Evolutionary conservation across 2,329 filamentous ascomycete species (phyloP).

Genomic region (Fusarium graminum): DNA sequence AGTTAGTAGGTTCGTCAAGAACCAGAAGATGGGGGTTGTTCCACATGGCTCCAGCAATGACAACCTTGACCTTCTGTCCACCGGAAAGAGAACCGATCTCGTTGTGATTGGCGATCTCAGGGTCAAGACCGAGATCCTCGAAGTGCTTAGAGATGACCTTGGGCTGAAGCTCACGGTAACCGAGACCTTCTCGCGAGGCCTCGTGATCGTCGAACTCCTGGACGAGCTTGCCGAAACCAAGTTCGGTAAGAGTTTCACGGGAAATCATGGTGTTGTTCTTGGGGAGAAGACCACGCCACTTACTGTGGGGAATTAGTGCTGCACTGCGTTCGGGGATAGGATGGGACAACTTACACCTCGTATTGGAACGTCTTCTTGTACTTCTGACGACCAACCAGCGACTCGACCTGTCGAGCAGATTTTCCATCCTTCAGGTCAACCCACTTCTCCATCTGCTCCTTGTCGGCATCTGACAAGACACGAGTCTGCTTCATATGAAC

Average conservation of each 20-base stretch:
- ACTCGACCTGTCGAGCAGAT: constrained; percentile 81
- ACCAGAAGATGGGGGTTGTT: constrained; percentile 98
- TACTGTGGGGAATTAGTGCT: constrained; percentile 63
- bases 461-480: constrained; percentile 85
- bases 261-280: constrained; percentile 95
- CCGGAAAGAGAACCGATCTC: constrained; percentile 96
- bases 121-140: constrained; percentile 94
- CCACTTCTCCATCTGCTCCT: constrained; percentile 89
- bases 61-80: constrained; percentile 99
- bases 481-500: constrained; percentile 98
- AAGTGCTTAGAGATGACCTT: constrained; percentile 98
- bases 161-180: constrained; percentile 92
- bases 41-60: constrained; percentile 96
- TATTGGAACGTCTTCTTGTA: constrained; percentile 99
- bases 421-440: constrained; percentile 88
- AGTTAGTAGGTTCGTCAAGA: constrained; percentile 98
- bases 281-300: constrained; percentile 89
- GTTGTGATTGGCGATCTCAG: constrained; percentile 99
- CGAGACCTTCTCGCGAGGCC: constrained; percentile 96
- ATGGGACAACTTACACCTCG: constrained; percentile 75
- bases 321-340: not conserved
- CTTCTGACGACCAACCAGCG: constrained; percentile 95
- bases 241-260: constrained; percentile 87
- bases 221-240: constrained; percentile 91
- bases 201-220: constrained; percentile 99